Percentiles rank a stretch among this genome's conserved stretches.
Evolutionary conservation across 305 asterid species (phyloP).

Genomic region (Fraxinus sp.): DNA sequence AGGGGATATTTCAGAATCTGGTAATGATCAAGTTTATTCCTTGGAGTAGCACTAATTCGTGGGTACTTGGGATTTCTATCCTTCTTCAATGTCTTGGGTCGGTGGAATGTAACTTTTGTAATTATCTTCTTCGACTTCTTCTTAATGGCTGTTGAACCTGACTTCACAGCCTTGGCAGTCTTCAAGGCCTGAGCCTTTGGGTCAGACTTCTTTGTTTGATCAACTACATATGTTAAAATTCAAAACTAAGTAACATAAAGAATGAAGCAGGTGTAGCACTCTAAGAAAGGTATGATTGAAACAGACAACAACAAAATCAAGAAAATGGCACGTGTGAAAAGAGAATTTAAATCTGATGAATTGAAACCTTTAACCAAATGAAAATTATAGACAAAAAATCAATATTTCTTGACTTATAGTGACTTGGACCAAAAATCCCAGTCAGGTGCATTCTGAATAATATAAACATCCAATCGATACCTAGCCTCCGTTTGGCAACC

Average conservation of each 20-base stretch:
- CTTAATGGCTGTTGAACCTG: constrained; percentile 28
- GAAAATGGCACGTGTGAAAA: neutral
- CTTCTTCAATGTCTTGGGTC: constrained; percentile 40
- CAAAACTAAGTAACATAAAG: neutral
- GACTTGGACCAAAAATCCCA: neutral
- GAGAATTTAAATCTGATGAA: neutral
- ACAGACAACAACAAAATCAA: neutral
- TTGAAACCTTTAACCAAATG: neutral
- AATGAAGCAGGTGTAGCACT: neutral
- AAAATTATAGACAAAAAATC: neutral
- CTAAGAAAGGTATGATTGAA: neutral
- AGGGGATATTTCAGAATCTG: constrained; percentile 36
- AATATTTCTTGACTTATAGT: neutral
- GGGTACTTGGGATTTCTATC: constrained; percentile 42
- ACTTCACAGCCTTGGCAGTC: constrained; percentile 53
- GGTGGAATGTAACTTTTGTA: constrained; percentile 38
- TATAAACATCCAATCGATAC: neutral
- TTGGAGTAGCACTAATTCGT: constrained; percentile 36
- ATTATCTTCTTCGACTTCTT: constrained; percentile 36
- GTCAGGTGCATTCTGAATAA: neutral
- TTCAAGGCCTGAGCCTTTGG: constrained; percentile 59
- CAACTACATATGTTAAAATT: constrained; percentile 24
- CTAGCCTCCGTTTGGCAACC: neutral
- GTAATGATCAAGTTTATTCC: constrained; percentile 40
- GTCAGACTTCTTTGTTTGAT: constrained; percentile 39